These are phyloP conservation scores for Aurifilum marmelostoma DNA, from an alignment of 2,329 filamentous ascomycete species.

Conservation along the genomic window DNA sequence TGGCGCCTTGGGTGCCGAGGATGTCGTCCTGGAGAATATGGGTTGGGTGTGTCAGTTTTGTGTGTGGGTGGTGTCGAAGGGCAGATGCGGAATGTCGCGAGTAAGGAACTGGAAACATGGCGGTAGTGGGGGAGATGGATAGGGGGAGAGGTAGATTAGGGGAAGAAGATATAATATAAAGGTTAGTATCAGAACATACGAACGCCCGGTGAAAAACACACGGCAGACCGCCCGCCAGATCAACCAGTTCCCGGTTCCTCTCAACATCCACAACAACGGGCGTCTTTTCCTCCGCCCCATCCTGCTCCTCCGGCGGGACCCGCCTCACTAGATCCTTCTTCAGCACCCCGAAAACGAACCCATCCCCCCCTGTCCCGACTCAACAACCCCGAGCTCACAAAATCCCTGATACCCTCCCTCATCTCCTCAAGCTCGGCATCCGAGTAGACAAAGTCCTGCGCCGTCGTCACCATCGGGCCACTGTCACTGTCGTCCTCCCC, in stretches of 20 bases:
- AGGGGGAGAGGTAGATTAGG: no score
- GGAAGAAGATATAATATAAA: no score
- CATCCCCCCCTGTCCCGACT: slow-evolving; percentile 49
- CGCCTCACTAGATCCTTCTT: not conserved
- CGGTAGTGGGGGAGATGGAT: not conserved
- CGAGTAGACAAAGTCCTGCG: slow-evolving; percentile 54
- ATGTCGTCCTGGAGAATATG: slow-evolving; percentile 45
- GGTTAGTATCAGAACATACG: slow-evolving; percentile 21
- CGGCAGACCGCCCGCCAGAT: slow-evolving; percentile 45
- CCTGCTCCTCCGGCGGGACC: not conserved
- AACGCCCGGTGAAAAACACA: slow-evolving; percentile 62
- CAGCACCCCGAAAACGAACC: slow-evolving; percentile 60
- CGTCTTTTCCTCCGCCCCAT: not conserved
- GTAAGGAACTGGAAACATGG: not conserved
- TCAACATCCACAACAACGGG: slow-evolving; percentile 43
- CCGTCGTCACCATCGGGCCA: not conserved
- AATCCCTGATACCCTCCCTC: slow-evolving; percentile 42
- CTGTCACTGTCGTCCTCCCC: slow-evolving; percentile 12
- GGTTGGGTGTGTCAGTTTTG: not conserved
- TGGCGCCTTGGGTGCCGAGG: slow-evolving; percentile 31
- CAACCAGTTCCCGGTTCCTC: slow-evolving; percentile 46
- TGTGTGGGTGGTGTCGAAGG: no score
- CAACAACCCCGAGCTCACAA: slow-evolving; percentile 45
- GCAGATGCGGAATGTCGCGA: no score
- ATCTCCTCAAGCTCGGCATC: slow-evolving; percentile 49